Base-by-base conservation (phyloP, 108 stramenopile species). In the Discostella stelligeroides region DNA sequence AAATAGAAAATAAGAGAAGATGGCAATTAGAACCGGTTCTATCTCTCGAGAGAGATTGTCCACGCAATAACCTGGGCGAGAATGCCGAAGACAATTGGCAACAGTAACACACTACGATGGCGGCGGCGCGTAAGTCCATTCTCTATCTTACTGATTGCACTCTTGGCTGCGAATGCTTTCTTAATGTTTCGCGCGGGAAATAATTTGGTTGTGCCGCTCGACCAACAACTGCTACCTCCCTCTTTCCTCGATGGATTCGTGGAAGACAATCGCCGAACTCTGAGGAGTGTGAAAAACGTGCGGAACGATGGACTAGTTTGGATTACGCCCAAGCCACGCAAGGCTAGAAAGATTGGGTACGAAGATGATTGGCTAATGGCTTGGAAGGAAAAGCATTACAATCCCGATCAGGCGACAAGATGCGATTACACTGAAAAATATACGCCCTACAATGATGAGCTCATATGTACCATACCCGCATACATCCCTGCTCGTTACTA, bases 311-410 rank as follows among this genome's bases (percentile, higher is more conserved):
- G 62, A 3, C 24, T 63, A 25, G 8, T 24, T 39, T 63, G 62
- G 62, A 29, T 63, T 40, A 63, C 62, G n/a, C 24, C 43, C 62
- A 63, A 63, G 21, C 62, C 62, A 5, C 12, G 23, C 45, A 24
- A 24, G n/a, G 62, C 45, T 42, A 34, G 62, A 10, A n/a, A 45
- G 6, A 18, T 63, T 15, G 62, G 62, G 14, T 63, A 39, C 5
- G 62, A 63, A 15, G 62, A 63, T 48, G 62, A 46, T 0, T 63
- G 62, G 62, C 30, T 63, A 7, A 63, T 63, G 62, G 45, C 4
- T 4, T 63, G 62, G 62, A 63, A 63, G 62, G 14, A 39, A 11
- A 20, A 20, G 4, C 62, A 63, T 39, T 63, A 63, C 47, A 6
- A 3, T n/a, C 29, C 62, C 28, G 18, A 46, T 2, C 45, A 46